Conservation (phyloP, 1,284 basidiomycete genomes). For the Moniliella sp. region DNA sequence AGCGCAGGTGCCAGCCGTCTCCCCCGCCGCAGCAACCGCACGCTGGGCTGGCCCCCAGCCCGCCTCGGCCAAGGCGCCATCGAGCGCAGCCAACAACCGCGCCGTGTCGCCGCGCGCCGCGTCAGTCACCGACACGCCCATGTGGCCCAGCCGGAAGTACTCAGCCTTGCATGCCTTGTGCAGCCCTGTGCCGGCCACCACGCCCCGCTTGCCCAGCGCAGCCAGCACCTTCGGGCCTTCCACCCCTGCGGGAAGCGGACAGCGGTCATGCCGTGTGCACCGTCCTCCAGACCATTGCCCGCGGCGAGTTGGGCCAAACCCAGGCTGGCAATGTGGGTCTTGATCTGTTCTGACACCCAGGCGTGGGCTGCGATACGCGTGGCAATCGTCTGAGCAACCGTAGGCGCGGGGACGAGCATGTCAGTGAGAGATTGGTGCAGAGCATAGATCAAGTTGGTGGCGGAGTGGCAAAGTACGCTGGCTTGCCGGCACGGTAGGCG, state of each 20-base stretch:
- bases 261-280: constrained; percentile 32
- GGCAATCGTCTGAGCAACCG: constrained; percentile 53
- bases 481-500: too few relatives aligned
- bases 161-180: constrained; percentile 65
- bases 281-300: constrained; percentile 26
- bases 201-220: constrained; percentile 45
- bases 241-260: constrained; percentile 25
- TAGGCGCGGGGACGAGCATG: constrained; percentile 44
- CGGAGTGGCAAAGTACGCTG: too few relatives aligned
- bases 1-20: too few relatives aligned
- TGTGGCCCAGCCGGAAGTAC: constrained; percentile 46
- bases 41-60: too few relatives aligned
- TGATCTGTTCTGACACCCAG: constrained; percentile 52
- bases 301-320: constrained; percentile 42
- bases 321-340: constrained; percentile 45
- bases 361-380: constrained; percentile 57
- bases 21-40: too few relatives aligned
- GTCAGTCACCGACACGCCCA: constrained; percentile 65
- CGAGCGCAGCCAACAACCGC: constrained; percentile 26
- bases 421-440: constrained; percentile 59
- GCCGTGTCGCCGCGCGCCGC: constrained; percentile 46
- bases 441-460: constrained; percentile 80
- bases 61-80: constrained; percentile 1
- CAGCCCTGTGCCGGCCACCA: constrained; percentile 72
- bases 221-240: constrained; percentile 19